Conservation (phyloP, 176 grass and related monocot species). For the Oryza punctata region DNA sequence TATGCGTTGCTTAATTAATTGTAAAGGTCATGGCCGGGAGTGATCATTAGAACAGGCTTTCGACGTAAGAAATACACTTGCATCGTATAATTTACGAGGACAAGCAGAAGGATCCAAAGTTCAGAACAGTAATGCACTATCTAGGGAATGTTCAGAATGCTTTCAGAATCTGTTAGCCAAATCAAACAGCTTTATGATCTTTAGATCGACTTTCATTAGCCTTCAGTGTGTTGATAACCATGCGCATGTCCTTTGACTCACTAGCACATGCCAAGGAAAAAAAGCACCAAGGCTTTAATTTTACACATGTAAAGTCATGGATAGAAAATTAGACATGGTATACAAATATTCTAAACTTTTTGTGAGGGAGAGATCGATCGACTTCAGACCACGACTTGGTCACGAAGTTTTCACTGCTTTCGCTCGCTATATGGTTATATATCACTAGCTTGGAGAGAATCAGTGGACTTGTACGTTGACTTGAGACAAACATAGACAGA, state of each 20-base stretch:
- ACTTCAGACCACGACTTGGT: conserved; percentile 17
- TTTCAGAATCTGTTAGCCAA: conserved; percentile 11
- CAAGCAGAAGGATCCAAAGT: background rate
- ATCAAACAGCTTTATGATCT: conserved; percentile 7
- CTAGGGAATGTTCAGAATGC: background rate
- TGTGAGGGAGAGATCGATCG: background rate
- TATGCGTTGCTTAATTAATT: background rate
- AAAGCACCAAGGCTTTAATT: background rate
- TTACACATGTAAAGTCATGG: conserved; percentile 11
- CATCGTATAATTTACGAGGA: background rate
- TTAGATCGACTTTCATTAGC: background rate
- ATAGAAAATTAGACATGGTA: background rate
- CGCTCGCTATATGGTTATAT: conserved; percentile 1
- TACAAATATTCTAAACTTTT: background rate
- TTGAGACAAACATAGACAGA: conserved; percentile 3
- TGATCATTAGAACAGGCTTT: conserved; percentile 18
- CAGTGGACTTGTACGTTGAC: background rate
- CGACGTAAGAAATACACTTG: conserved; percentile 11
- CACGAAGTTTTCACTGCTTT: conserved; percentile 28
- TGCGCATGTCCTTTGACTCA: background rate
- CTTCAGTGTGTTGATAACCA: background rate
- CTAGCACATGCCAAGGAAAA: conserved; percentile 31
- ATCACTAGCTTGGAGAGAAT: conserved; percentile 6
- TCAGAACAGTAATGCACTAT: conserved; percentile 1
- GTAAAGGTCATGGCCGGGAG: background rate